Evolutionary conservation across 768 basidiomycete species (phyloP), one percentile per base, ranked within the genome.

Genomic region (Boletus tylopilopsis): DNA sequence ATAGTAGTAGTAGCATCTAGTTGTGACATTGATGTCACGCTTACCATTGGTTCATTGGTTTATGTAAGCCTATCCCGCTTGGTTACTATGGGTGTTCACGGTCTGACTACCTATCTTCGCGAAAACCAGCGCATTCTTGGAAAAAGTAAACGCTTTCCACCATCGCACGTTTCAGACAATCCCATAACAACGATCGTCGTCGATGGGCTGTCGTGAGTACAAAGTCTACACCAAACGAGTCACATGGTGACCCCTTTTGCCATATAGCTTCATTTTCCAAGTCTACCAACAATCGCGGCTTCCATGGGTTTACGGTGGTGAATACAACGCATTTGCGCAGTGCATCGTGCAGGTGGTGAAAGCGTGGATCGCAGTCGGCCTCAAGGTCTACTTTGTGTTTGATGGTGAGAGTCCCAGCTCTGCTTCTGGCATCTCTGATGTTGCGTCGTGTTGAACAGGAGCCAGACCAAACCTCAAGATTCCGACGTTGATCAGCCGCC

Each of bases 291-390:
- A 74, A 46, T 82, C 83, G 2, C 73, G 70, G 48, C 70, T 90
- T 40, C 82, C 87, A 6, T 92, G 90, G 90, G 87, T 88, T 1
- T 93, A 89, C 59, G 90, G 90, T 6, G 90, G 90, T 12, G 89
- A 93, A 67, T 89, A 89, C 56, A 60, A 65, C 2, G 74, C 74
- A 45, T 85, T 89, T 53, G 64, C 68, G 8, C 58, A 64, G n/a
- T 65, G 78, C 16, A 73, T 87, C 4, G 64, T 61, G 37, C 65
- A 56, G 40, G 76, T 84, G 15, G 79, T 87, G 12, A 63, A 75
- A 50, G 81, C 84, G 12, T 91, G 88, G 90, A 73, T 85, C 38
- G 68, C 71, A 22, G 71, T 88, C 10, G 85, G 87, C 19, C 64
- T 90, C 33, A 71, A 72, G 44, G 68, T 89, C 6, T 74, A 80